phyloP scores from a whole-genome alignment of 2,329 filamentous ascomycete genomes.

The Ophiostoma piceae region DNA sequence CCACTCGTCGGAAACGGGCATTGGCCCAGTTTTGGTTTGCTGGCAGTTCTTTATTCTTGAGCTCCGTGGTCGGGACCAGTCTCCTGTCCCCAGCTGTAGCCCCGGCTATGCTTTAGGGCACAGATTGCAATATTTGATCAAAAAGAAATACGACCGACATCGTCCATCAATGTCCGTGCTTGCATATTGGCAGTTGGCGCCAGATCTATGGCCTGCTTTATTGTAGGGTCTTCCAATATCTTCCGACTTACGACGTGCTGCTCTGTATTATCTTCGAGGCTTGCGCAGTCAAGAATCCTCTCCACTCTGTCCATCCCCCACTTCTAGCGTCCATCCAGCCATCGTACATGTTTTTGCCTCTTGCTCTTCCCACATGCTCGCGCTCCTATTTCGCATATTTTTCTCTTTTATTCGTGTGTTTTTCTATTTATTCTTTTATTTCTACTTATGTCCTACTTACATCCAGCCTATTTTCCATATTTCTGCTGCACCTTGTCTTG shows the following conservation, averaged over 20 bases:
- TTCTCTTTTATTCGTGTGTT: conserved; percentile 8
- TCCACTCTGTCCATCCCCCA: conserved; percentile 18
- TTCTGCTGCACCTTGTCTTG: conserved; percentile 9
- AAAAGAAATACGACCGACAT: neutral
- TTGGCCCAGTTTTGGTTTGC: neutral
- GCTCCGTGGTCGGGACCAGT: conserved; percentile 7
- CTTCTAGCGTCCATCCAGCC: conserved; percentile 16
- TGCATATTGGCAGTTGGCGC: neutral
- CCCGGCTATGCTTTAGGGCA: neutral
- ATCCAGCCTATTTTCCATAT: neutral
- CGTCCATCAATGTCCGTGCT: neutral
- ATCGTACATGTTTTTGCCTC: conserved; percentile 22
- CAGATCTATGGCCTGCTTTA: neutral
- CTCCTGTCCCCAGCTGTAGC: neutral
- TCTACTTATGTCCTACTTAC: conserved; percentile 4
- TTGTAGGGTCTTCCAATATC: neutral
- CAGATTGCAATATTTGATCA: neutral
- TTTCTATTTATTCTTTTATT: neutral
- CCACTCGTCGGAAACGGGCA: neutral
- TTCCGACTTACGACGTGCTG: neutral
- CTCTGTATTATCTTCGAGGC: neutral
- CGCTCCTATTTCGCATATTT: conserved; percentile 13
- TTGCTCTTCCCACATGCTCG: conserved; percentile 24
- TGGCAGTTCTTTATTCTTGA: neutral
- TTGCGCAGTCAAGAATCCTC: conserved; percentile 3